phyloP scores from a whole-genome alignment of 495 filamentous ascomycete species.

The Penicillium parvum region DNA sequence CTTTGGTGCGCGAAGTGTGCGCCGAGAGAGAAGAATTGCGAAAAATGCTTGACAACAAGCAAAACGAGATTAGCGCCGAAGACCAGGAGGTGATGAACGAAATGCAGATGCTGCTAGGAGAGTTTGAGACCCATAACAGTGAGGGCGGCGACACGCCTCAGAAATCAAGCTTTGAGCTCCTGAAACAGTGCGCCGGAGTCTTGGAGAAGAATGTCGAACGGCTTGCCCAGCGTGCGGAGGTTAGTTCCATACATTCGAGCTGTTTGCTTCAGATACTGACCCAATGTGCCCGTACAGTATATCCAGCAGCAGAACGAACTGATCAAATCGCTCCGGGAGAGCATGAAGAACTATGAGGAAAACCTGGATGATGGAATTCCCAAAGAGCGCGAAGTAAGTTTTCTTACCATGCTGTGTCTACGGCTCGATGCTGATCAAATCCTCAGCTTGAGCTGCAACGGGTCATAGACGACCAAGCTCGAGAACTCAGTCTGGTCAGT shows the following conservation, averaged over 20 bases:
- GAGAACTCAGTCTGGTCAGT: constrained; percentile 79
- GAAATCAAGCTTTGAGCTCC: constrained; percentile 39
- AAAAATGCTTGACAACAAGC: constrained; percentile 38
- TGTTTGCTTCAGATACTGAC: constrained; percentile 11
- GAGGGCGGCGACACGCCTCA: constrained; percentile 30
- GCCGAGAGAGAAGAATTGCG: constrained; percentile 42
- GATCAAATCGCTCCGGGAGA: constrained; percentile 55
- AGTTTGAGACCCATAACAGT: constrained; percentile 34
- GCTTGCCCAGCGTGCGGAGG: constrained; percentile 46
- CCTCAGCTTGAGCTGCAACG: constrained; percentile 52
- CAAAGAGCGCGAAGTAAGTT: constrained; percentile 47
- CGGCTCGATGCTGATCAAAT: constrained; percentile 16
- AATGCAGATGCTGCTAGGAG: constrained; percentile 41
- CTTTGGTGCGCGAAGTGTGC: constrained; percentile 38
- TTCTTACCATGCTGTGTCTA: background rate
- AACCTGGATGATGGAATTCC: constrained; percentile 38
- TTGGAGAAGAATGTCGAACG: constrained; percentile 45
- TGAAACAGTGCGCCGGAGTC: constrained; percentile 40
- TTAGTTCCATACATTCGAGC: constrained; percentile 20
- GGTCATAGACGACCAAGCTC: constrained; percentile 63
- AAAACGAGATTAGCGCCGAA: constrained; percentile 35
- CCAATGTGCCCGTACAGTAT: constrained; percentile 36
- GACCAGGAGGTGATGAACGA: constrained; percentile 42
- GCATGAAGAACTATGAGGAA: constrained; percentile 50
- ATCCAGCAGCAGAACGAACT: constrained; percentile 57